Evolutionary conservation across 2,329 filamentous ascomycete genomes (phyloP), one percentile per base, ranked within the genome.

Genomic region (Hypoxylon sp.): DNA sequence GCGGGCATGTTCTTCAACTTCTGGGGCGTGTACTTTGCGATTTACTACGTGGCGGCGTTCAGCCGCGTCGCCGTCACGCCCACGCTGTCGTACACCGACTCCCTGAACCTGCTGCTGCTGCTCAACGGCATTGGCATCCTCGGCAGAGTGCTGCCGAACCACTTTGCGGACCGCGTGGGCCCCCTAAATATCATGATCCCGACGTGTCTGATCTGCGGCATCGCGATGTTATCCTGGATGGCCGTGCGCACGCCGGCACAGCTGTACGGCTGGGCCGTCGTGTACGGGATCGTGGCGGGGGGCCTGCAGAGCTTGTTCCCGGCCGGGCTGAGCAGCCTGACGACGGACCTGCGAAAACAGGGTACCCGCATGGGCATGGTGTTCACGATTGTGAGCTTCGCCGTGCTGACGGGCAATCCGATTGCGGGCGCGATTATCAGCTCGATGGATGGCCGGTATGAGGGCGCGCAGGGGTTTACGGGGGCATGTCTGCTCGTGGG

Each of bases 281-380:
- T 89, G 58, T 91, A 90, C 71, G 91, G 91, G 1, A 79, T 91
- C 49, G 83, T 83, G 1, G 86, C 83, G 0, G 88, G 87, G 0
- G 87, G 82, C 0, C 85, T 91, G 48, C 89, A 91, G 75, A 83
- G 84, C 6, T 73, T 92, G 10, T 91, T 91, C 69, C 89, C 90
- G 0, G 87, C 88, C 0, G 85, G 84, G 0, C 70, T 90, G 43
- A 84, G 82, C 51, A 84, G 83, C 43, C 75, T 88, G 59, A 86
- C 83, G 1, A 78, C 77, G 4, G 84, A 87, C 70, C 74, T 83
- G 62, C 71, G 78, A 6, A 85, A 83, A 73, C 77, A 82, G 17
- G 85, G 85, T 1, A 83, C 84, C 2, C 75, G 85, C 7, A 85
- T 87, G 73, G 86, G 85, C 48, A 87, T 88, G 85, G 77, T 81